phyloP scores from a whole-genome alignment of 208 protist genomes.

The Trypanosoma theileri region DNA sequence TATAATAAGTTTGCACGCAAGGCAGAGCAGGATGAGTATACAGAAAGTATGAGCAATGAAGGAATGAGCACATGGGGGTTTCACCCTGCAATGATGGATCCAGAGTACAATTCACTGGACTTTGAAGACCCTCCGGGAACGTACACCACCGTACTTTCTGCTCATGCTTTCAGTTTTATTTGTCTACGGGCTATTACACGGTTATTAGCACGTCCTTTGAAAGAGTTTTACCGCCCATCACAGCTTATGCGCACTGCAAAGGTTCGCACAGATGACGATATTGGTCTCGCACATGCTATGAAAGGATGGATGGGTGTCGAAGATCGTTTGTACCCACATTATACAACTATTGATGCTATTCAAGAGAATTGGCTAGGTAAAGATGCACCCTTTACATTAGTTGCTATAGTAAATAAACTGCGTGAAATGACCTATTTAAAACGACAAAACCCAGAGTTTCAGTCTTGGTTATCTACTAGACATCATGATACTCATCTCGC shows the following conservation, averaged over 20 bases:
- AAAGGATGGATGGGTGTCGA: constrained; percentile 87
- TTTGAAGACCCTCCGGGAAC: constrained; percentile 82
- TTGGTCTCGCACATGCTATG: constrained; percentile 79
- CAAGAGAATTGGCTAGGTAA: constrained; percentile 89
- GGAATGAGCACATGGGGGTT: constrained; percentile 88
- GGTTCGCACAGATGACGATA: constrained; percentile 66
- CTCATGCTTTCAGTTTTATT: constrained; percentile 80
- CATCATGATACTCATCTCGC: constrained; percentile 76
- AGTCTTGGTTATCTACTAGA: constrained; percentile 84
- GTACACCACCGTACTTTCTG: constrained; percentile 75
- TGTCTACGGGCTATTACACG: constrained; percentile 67
- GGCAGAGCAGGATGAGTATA: constrained; percentile 76
- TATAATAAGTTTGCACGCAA: constrained; percentile 86
- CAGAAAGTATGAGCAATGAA: constrained; percentile 58
- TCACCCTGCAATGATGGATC: constrained; percentile 82
- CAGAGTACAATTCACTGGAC: constrained; percentile 80
- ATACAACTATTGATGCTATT: constrained; percentile 87
- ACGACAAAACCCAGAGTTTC: constrained; percentile 85
- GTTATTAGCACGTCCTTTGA: constrained; percentile 73
- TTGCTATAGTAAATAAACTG: constrained; percentile 86
- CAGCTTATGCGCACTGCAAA: constrained; percentile 81
- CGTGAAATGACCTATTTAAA: constrained; percentile 89
- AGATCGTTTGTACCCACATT: constrained; percentile 83
- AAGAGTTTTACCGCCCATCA: constrained; percentile 85
- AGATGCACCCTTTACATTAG: constrained; percentile 84